A percentile compares a stretch with the other conserved stretches of the same genome.
phyloP scores from a whole-genome alignment of 345 rosid genomes.

The Corchorus capsularis region DNA sequence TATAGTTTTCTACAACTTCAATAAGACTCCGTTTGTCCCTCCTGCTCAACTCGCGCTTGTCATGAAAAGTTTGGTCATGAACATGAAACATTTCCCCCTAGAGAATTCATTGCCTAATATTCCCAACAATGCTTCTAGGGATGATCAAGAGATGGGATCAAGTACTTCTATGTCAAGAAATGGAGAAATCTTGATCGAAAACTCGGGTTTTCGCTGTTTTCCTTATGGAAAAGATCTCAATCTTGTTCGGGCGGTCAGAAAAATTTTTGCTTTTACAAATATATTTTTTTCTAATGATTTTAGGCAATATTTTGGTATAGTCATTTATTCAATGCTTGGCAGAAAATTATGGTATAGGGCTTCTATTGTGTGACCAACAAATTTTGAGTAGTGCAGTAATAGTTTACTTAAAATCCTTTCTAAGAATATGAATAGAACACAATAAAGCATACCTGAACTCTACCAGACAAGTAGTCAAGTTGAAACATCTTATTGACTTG shows the following conservation, averaged over 20 bases:
- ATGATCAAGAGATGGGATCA: conserved; percentile 47
- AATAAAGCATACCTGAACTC: not conserved
- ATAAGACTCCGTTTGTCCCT: conserved; percentile 19
- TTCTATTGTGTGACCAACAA: not conserved
- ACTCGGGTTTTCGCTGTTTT: conserved; percentile 19
- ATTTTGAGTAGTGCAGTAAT: not conserved
- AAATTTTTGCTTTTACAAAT: not conserved
- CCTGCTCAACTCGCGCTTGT: not conserved
- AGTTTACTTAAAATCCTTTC: not conserved
- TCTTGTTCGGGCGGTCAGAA: conserved; percentile 57
- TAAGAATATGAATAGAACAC: not conserved
- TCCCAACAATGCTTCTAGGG: conserved; percentile 30
- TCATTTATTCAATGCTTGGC: not conserved
- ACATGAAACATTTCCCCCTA: conserved; percentile 30
- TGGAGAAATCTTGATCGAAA: conserved; percentile 27
- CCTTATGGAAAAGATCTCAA: conserved; percentile 45
- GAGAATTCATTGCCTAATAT: conserved; percentile 32
- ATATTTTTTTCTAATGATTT: not conserved
- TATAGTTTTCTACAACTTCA: not conserved
- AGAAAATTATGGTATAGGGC: not conserved
- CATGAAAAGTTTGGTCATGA: conserved; percentile 12
- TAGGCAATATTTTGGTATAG: not conserved
- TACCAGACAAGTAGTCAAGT: not conserved
- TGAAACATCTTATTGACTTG: not conserved
- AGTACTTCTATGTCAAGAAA: conserved; percentile 26